A percentile compares a stretch with the other conserved stretches of the same genome.
Evolutionary conservation across 2,329 filamentous ascomycete species (phyloP).

Genomic region (Arthrocladium fulminans): DNA sequence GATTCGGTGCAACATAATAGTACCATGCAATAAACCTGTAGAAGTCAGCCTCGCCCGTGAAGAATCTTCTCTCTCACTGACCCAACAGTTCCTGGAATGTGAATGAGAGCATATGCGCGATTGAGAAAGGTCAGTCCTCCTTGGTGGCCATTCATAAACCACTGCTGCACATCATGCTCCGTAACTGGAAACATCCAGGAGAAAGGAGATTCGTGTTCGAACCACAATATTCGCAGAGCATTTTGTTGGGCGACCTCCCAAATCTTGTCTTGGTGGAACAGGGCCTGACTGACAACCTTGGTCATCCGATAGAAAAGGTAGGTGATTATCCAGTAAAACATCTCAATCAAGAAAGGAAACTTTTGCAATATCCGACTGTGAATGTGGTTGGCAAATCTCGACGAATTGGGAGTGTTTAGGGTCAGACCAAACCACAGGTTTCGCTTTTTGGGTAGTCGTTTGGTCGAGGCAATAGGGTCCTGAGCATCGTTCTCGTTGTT

Average conservation of each 20-base stretch:
- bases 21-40: constrained; percentile 36
- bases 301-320: constrained; percentile 56
- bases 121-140: constrained; percentile 39
- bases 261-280: constrained; percentile 43
- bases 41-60: constrained; percentile 18
- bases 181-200: constrained; percentile 33
- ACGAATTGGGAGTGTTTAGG: constrained; percentile 49
- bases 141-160: constrained; percentile 36
- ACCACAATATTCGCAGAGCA: constrained; percentile 34
- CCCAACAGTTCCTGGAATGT: constrained; percentile 44
- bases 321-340: constrained; percentile 65
- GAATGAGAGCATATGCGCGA: constrained; percentile 42
- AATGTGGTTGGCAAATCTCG: constrained; percentile 50
- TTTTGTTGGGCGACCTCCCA: constrained; percentile 41
- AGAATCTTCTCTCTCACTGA: constrained; percentile 24
- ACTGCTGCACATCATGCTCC: constrained; percentile 39
- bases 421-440: constrained; percentile 44
- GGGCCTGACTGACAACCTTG: constrained; percentile 41
- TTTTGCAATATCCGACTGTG: constrained; percentile 58
- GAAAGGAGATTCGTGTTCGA: constrained; percentile 33
- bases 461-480: constrained; percentile 26
- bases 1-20: constrained; percentile 33
- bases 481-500: constrained; percentile 19
- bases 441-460: constrained; percentile 40
- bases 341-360: constrained; percentile 61